Conservation (phyloP, 2,329 filamentous ascomycete species). For the Cladosporium sphaerospermum region DNA sequence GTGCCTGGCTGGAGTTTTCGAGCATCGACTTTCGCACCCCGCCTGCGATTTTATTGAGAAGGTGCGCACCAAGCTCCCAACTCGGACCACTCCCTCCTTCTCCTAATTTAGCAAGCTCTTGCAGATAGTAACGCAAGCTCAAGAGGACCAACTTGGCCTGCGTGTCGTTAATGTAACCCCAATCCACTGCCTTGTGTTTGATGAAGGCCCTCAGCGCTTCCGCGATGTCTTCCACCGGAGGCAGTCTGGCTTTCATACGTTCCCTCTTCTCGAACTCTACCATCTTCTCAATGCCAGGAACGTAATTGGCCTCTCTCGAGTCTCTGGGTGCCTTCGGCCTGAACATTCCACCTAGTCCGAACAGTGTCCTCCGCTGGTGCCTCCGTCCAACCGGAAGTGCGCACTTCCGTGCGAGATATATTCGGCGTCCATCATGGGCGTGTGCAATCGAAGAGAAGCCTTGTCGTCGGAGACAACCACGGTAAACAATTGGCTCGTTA, state of each 20-base stretch:
- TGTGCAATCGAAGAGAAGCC: background rate
- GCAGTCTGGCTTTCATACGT: slow-evolving; percentile 58
- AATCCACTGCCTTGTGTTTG: slow-evolving; percentile 36
- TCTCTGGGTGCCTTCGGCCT: slow-evolving; percentile 46
- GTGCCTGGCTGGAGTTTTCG: slow-evolving; percentile 26
- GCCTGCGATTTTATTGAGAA: too few relatives aligned
- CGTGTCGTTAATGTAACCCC: slow-evolving; percentile 46
- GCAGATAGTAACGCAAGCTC: slow-evolving; percentile 55
- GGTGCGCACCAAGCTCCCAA: too few relatives aligned
- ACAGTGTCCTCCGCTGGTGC: slow-evolving; percentile 48
- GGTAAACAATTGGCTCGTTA: slow-evolving; percentile 43
- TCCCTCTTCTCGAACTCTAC: slow-evolving; percentile 60
- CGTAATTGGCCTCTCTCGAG: slow-evolving; percentile 57
- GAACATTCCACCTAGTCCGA: slow-evolving; percentile 50
- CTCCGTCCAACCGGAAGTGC: background rate
- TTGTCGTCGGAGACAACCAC: slow-evolving; percentile 38
- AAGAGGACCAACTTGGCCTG: slow-evolving; percentile 57
- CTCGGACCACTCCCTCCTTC: slow-evolving; percentile 12
- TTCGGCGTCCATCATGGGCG: slow-evolving; percentile 6
- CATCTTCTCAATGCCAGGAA: slow-evolving; percentile 66
- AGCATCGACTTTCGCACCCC: too few relatives aligned
- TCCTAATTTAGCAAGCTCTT: slow-evolving; percentile 21
- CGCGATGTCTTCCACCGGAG: slow-evolving; percentile 55
- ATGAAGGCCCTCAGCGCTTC: slow-evolving; percentile 62
- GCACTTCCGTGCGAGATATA: background rate